These are phyloP conservation scores for Neonectria hederae DNA, from an alignment of 2,329 filamentous ascomycete species.

Conservation along the genomic window DNA sequence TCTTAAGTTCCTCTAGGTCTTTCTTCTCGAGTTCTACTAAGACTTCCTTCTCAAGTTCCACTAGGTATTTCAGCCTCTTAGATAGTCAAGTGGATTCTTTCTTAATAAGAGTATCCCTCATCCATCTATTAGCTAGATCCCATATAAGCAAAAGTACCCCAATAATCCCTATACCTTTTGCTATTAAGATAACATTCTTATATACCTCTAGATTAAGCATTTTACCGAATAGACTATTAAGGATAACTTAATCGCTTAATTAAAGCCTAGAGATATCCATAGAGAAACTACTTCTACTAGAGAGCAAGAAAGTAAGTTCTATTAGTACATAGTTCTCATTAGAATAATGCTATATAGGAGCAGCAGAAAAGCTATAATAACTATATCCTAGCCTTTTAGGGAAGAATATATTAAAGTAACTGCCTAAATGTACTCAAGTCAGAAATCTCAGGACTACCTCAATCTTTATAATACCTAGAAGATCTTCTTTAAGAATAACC, in stretches of 20 bases:
- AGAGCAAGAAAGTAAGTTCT: conserved; percentile 19
- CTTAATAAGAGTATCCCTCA: conserved; percentile 1
- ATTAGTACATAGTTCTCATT: neutral
- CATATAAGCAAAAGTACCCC: conserved; percentile 7
- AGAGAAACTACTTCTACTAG: neutral
- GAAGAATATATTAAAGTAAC: conserved; percentile 23
- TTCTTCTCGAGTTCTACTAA: no score
- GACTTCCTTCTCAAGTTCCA: neutral
- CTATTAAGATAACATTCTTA: conserved; percentile 19
- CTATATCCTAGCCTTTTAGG: neutral
- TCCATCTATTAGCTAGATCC: conserved; percentile 6
- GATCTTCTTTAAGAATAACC: neutral
- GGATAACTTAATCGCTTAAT: neutral
- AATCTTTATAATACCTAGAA: conserved; percentile 4
- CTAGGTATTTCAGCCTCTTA: neutral
- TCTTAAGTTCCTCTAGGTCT: no score
- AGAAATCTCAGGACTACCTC: conserved; percentile 8
- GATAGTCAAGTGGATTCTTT: conserved; percentile 1
- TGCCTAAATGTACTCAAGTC: neutral
- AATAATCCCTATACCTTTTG: conserved; percentile 16
- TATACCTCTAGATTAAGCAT: neutral
- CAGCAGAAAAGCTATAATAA: conserved; percentile 4
- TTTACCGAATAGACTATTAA: conserved; percentile 16
- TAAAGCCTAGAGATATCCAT: no score
- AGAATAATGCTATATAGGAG: conserved; percentile 11